phyloP scores from a whole-genome alignment of 1,139 yeast genomes.

The Yamadazyma siamensis region DNA sequence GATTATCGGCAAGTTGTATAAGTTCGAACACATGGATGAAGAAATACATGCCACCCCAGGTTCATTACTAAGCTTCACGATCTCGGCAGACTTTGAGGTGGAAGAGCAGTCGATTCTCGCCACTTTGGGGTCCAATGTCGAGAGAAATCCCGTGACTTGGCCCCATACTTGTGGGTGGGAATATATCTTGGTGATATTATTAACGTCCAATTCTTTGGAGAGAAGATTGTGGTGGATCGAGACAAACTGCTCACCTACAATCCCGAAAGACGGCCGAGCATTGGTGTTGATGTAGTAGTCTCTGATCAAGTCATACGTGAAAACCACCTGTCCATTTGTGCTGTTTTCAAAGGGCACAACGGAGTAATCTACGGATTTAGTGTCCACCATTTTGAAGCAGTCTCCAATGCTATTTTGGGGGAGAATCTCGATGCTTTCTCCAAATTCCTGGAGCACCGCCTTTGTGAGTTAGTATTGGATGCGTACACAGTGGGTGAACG shows the following conservation, averaged over 20 bases:
- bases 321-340: conserved; percentile 88
- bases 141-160: conserved; percentile 62
- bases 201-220: conserved; percentile 37
- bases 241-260: conserved; percentile 79
- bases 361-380: conserved; percentile 55
- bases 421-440: conserved; percentile 33
- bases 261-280: conserved; percentile 32
- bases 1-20: conserved; percentile 59
- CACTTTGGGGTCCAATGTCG: conserved; percentile 31
- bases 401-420: conserved; percentile 54
- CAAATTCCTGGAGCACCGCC: conserved; percentile 81
- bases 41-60: conserved; percentile 46
- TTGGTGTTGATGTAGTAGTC: conserved; percentile 47
- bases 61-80: conserved; percentile 42
- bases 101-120: conserved; percentile 65
- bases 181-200: conserved; percentile 55
- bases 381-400: conserved; percentile 57
- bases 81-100: conserved; percentile 80
- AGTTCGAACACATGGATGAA: conserved; percentile 57
- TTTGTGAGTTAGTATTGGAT: conserved; percentile 19
- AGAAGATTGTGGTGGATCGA: conserved; percentile 77
- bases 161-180: conserved; percentile 99
- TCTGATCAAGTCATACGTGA: conserved; percentile 76
- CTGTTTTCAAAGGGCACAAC: conserved; percentile 95
- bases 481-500: not conserved